Percentiles rank a stretch among this genome's conserved stretches.
phyloP scores from a whole-genome alignment of 2,329 filamentous ascomycete genomes.

The Triangularia setosa region DNA sequence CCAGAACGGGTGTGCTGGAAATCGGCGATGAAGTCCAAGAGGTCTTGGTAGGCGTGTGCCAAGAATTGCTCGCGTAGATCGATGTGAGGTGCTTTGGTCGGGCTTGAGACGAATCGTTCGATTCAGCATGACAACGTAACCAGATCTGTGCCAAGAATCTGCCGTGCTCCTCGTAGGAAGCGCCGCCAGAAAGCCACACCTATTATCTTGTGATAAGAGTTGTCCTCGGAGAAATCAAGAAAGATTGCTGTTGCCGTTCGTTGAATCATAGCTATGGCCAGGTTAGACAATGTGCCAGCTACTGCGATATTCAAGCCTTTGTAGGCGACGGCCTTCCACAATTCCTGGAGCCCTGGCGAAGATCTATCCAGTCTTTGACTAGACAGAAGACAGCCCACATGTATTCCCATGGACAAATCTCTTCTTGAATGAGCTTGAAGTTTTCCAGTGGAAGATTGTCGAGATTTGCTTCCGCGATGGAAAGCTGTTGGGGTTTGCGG shows the following conservation, averaged over 20 bases:
- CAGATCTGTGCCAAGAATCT: conserved; percentile 23
- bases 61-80: conserved; percentile 37
- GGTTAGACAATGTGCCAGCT: conserved; percentile 40
- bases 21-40: conserved; percentile 44
- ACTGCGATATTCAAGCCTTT: conserved; percentile 41
- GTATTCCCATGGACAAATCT: conserved; percentile 37
- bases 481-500: conserved; percentile 1
- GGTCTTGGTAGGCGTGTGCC: conserved; percentile 38
- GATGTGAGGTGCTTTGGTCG: conserved; percentile 21
- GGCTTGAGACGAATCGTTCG: conserved; percentile 14
- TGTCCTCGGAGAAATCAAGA: conserved; percentile 42
- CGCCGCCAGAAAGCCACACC: conserved; percentile 38
- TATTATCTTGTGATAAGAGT: conserved; percentile 39
- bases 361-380: conserved; percentile 34
- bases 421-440: conserved; percentile 41
- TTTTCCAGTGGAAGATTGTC: conserved; percentile 42
- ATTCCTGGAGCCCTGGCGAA: conserved; percentile 38
- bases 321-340: conserved; percentile 45
- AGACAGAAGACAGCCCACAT: conserved; percentile 41
- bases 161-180: conserved; percentile 31
- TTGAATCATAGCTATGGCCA: conserved; percentile 41
- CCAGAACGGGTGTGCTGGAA: conserved; percentile 43
- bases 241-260: conserved; percentile 38
- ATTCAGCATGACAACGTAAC: too few species aligned
- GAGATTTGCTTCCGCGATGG: conserved; percentile 24